Evolutionary conservation across 2,329 filamentous ascomycete genomes (phyloP), one percentile per base, ranked within the genome.

Genomic region (Fusarium subglutinans): DNA sequence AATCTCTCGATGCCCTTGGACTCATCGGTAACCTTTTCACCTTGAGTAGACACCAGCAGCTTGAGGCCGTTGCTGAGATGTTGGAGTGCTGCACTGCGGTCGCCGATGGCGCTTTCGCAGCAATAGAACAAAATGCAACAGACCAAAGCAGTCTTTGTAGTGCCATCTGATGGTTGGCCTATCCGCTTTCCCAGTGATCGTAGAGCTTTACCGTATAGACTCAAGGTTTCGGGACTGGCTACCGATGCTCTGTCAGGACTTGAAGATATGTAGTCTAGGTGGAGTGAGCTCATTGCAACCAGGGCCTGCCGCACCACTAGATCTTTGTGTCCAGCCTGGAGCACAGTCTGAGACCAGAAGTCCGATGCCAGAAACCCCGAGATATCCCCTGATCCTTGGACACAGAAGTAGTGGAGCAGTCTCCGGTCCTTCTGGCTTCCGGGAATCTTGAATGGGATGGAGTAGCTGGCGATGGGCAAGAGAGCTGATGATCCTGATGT

Each of bases 121-220:
- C 64, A 69, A 28, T 69, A 69, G 8, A 69, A 69, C 6, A 69
- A n/a, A 9, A 69, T 37, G 4, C 64, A 69, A 10, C 66, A 69
- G 18, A 69, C 35, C 9, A 69, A 35, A 4, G 65, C 64, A 18
- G 43, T 22, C 9, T 40, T 63, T 1, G 12, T 43, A 11, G 15
- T n/a, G 10, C 12, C 37, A 0, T n/a, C 7, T 5, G 56, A 44
- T 18, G 37, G 30, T 6, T 53, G 48, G 1, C 17, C 33, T 9
- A 69, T 24, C 6, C 48, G 50, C 9, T 44, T 69, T 8, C 64
- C 41, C 24, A 63, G 22, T 2, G 64, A 38, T 1, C 63, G 47
- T 2, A 69, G 33, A n/a, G 66, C 66, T 20, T 63, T 69, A 0
- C 56, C 64, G 4, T 69, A 69, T 2, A 63, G 17, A 7, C 30